Percentiles rank a stretch among this genome's conserved stretches.
Evolutionary conservation across 2,329 filamentous ascomycete genomes (phyloP).

Genomic region (Myriosclerotinia duriaeana): DNA sequence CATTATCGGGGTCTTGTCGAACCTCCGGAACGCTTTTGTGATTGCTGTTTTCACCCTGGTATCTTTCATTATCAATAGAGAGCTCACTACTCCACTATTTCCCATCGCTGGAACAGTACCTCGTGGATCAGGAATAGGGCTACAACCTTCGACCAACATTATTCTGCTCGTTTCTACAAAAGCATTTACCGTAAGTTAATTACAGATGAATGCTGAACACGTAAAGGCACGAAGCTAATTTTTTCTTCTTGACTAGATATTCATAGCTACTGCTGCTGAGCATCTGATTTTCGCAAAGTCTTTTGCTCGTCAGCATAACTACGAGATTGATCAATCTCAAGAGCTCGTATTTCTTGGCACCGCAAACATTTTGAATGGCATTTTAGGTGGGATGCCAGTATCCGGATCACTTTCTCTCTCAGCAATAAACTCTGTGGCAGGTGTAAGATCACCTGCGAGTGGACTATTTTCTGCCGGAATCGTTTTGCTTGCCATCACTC

Average conservation of each 20-base stretch:
- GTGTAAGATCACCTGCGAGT: constrained; percentile 60
- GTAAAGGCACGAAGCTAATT: not conserved
- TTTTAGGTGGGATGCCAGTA: constrained; percentile 63
- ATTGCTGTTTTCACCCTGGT: constrained; percentile 9
- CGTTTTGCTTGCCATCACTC: constrained; percentile 61
- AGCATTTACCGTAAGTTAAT: constrained; percentile 47
- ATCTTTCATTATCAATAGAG: constrained; percentile 8
- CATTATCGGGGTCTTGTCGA: constrained; percentile 10
- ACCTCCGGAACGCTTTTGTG: constrained; percentile 2
- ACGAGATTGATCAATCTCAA: constrained; percentile 62
- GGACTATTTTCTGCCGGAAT: constrained; percentile 61
- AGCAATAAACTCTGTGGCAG: constrained; percentile 64
- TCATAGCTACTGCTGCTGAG: constrained; percentile 57
- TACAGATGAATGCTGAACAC: too few species aligned
- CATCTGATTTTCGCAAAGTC: constrained; percentile 65
- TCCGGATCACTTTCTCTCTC: constrained; percentile 67
- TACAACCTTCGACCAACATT: not conserved
- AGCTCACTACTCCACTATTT: constrained; percentile 6
- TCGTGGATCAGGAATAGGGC: not conserved
- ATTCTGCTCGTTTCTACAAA: not conserved
- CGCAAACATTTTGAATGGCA: constrained; percentile 62
- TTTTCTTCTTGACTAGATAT: constrained; percentile 39
- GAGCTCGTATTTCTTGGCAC: constrained; percentile 64
- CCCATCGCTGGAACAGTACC: not conserved
- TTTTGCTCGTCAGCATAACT: constrained; percentile 61